These are phyloP conservation scores for Globisporangium radiosum DNA, from an alignment of 352 stramenopile genomes.

Conservation along the genomic window DNA sequence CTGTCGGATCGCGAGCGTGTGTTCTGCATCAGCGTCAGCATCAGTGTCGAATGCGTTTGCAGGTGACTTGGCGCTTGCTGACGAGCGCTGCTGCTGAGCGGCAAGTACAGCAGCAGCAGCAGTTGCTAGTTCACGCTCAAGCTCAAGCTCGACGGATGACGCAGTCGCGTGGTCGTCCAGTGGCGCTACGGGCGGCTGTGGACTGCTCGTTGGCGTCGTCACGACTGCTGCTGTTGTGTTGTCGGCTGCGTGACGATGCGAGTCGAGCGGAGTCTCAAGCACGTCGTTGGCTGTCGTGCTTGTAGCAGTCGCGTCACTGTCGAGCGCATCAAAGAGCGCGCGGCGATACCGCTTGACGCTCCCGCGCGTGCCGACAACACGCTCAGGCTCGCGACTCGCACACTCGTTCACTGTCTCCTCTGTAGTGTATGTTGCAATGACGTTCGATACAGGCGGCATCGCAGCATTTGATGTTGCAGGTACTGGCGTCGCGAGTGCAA, in stretches of 20 bases:
- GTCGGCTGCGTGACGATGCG: neutral
- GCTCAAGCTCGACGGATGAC: no score
- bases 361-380: neutral
- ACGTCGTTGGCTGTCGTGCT: neutral
- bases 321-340: neutral
- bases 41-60: neutral
- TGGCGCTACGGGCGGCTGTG: no score
- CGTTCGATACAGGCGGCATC: no score
- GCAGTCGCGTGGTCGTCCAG: neutral
- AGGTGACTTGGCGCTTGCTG: neutral
- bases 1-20: conserved; percentile 16
- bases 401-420: neutral
- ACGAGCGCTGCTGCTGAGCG: neutral
- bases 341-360: conserved; percentile 3
- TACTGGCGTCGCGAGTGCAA: conserved; percentile 15
- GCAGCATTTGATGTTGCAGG: conserved; percentile 1
- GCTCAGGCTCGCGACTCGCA: neutral
- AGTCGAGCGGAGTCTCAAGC: neutral
- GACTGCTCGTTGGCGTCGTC: conserved; percentile 2
- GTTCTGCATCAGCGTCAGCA: neutral
- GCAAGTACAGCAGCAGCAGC: no score
- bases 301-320: neutral
- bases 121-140: neutral
- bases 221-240: neutral
- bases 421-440: neutral